A percentile compares a stretch with the other conserved stretches of the same genome.
Evolutionary conservation across 306 rosid genomes (phyloP).

Genomic region (Dalbergia oliveri): DNA sequence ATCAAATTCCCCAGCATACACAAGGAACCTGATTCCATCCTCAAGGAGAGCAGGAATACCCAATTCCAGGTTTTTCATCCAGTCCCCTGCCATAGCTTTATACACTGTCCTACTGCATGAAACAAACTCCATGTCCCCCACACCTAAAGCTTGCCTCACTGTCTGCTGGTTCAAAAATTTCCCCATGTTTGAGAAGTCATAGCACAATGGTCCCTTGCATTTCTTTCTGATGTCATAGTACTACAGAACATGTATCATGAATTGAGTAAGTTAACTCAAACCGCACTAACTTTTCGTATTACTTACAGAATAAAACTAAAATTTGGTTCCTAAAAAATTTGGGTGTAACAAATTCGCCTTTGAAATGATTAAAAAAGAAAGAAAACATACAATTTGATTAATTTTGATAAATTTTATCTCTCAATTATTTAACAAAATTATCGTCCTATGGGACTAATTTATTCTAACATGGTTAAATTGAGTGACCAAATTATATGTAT

Average conservation of each 20-base stretch:
- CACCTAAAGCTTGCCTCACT: constrained; percentile 77
- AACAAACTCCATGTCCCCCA: constrained; percentile 64
- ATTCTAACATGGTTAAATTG: no score
- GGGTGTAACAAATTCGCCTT: no score
- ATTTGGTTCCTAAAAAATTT: no score
- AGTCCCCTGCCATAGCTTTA: constrained; percentile 67
- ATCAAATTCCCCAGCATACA: constrained; percentile 93
- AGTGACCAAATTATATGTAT: no score
- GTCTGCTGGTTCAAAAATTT: constrained; percentile 54
- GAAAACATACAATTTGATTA: no score
- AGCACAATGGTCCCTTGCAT: constrained; percentile 76
- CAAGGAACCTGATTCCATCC: constrained; percentile 80
- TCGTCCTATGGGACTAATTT: no score
- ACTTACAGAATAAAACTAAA: no score
- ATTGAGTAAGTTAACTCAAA: no score
- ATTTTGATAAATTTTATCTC: no score
- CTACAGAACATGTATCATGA: constrained; percentile 48
- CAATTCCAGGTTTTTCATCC: constrained; percentile 85
- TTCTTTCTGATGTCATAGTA: constrained; percentile 83
- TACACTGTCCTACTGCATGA: constrained; percentile 71
- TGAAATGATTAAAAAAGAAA: no score
- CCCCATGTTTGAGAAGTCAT: constrained; percentile 82
- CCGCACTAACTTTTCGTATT: no score
- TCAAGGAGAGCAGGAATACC: constrained; percentile 87
- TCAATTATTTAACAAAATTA: no score